Percentiles rank a stretch among this genome's conserved stretches.
Evolutionary conservation across 306 rosid species (phyloP).

Genomic region (Castanopsis chinensis): DNA sequence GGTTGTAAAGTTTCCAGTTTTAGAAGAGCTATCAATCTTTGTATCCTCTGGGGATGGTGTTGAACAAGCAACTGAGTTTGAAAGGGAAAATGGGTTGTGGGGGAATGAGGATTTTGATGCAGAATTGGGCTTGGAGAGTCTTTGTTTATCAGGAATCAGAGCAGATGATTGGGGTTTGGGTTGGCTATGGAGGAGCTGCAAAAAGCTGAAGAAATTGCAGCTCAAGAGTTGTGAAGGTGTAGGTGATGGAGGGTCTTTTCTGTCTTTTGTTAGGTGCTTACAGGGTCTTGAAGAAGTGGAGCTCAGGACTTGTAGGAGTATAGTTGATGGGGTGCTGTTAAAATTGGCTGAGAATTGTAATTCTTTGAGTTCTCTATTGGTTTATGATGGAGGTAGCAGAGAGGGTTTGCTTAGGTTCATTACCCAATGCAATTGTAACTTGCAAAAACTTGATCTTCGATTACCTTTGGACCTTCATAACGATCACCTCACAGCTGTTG

Average conservation of each 20-base stretch:
- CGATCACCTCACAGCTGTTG: constrained; percentile 54
- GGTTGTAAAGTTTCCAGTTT: constrained; percentile 46
- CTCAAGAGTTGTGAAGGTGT: constrained; percentile 66
- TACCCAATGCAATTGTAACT: constrained; percentile 24
- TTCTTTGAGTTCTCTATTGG: constrained; percentile 54
- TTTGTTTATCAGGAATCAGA: constrained; percentile 58
- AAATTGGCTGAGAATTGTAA: constrained; percentile 51
- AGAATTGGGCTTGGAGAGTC: constrained; percentile 50
- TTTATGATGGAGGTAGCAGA: constrained; percentile 86
- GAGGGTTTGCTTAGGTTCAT: constrained; percentile 64
- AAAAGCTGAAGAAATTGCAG: constrained; percentile 49
- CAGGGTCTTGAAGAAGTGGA: constrained; percentile 53
- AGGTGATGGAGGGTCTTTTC: constrained; percentile 66
- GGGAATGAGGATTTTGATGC: constrained; percentile 31
- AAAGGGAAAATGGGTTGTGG: constrained; percentile 15
- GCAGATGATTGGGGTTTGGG: constrained; percentile 58
- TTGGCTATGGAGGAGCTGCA: constrained; percentile 78
- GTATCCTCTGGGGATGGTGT: constrained; percentile 25
- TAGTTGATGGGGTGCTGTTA: constrained; percentile 61
- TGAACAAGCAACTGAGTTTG: constrained; percentile 10
- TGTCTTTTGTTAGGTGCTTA: constrained; percentile 56
- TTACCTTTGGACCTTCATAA: constrained; percentile 83
- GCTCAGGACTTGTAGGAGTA: constrained; percentile 75
- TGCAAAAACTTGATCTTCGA: constrained; percentile 66
- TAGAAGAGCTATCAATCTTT: constrained; percentile 48